Base-by-base conservation (phyloP, 108 stramenopile genomes). In the Pseudonitzschia pungens region DNA sequence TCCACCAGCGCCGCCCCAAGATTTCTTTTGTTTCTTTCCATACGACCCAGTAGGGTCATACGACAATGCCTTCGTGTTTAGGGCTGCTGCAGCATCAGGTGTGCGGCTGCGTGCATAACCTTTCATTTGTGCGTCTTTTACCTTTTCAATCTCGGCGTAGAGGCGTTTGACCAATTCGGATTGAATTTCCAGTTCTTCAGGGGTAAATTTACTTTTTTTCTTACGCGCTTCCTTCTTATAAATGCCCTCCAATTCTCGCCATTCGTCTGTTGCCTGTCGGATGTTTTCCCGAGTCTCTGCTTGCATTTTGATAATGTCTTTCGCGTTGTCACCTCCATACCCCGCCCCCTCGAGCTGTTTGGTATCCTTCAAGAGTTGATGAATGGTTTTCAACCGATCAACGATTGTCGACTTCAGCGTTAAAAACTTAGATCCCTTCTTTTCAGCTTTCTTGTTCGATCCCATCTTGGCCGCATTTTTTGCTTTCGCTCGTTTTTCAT, bases 141-240 rank as follows among this genome's bases (percentile, higher is more conserved):
- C 86, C 75, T 93, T 90, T 71, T 92, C 90, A 72, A 94, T 90
- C 79, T 94, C 88, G 7, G 72, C 67, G 60, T 89, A 73, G 72
- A 96, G 78, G 60, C 87, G 84, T 71, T 84, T 73, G 56, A 93
- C 93, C 44, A 94, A 65, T 55, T 86, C 70, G 24, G 85, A 80
- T 74, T 94, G 95, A 9, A 85, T 79, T 52, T 94, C 90, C n/a
- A 96, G 67, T 75, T 96, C 95, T 63, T 92, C 95, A 15, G 74
- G 72, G 0, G 92, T 87, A 75, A 94, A 96, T 69, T 94, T 94
- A 15, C 86, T 86, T 72, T 89, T 87, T 70, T 91, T 92, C 79
- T 94, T 94, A 16, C 92, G 71, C 18, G 90, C 88, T 72, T 96
- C 95, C 53, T 82, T 90, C 69, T 93, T 91, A 68, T 93, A 92